Base-by-base conservation (phyloP, 192 early-diverging fungal genomes). In the Spizellomyces sp. region DNA sequence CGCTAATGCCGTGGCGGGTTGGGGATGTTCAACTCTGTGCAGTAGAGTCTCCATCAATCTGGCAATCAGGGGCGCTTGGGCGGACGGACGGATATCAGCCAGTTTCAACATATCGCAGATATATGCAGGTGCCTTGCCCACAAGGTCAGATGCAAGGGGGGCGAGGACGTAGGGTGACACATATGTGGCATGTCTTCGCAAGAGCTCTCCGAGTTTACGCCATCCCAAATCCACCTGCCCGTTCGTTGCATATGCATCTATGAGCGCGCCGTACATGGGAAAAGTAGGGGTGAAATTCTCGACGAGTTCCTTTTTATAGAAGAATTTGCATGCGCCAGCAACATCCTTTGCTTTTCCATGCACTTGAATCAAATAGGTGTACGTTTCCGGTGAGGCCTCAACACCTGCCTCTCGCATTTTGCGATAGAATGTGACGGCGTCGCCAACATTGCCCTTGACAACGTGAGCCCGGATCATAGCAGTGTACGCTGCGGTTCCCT, bases 241-340 rank as follows among this genome's bases (percentile, higher is more conserved):
- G 54, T 36, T 65, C 8, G 27, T 10, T 6, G 46, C 60, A 58
- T 76, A 71, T 2, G 75, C 69, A 0, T 73, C 62, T 7, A 76
- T 56, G n/a, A 76, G 17, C 9, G 75, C 75, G 9, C 44, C 62
- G 10, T 56, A 64, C 75, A 76, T 76, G 27, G 27, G 6, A 17
- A 41, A 9, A n/a, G 62, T 58, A 27, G 17, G 14, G 58, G 5
- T 15, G 62, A 76, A 76, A 15, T 64, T 69, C 22, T 27, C 21
- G 8, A 76, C 69, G 10, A 57, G 41, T 41, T 76, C 75, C 65
- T 76, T 76, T 60, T 76, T 76, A 56, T 76, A 66, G 17, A 76
- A 66, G 69, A 66, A 72, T 8, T 55, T 50, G 5, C 22, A 6
- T 19, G 75, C 75, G 41, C 69, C 69, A 1, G 67, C 58, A 9